A percentile compares a stretch with the other conserved stretches of the same genome.
These are phyloP conservation scores for Myxozyma neglecta DNA, from an alignment of 805 yeast genomes.

Conservation along the genomic window DNA sequence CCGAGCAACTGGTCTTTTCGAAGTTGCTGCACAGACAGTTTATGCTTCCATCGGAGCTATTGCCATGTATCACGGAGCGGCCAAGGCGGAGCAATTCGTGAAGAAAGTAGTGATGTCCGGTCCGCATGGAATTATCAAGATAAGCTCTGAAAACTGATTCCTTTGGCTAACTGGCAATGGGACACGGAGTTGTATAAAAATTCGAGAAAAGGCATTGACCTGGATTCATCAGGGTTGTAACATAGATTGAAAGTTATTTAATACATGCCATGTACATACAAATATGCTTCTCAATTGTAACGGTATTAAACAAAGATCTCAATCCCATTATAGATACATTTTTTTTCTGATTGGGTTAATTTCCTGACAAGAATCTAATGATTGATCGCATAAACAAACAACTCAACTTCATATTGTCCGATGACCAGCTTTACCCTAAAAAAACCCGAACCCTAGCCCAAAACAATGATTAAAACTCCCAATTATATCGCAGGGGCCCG, in stretches of 20 bases:
- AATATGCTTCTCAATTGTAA: too few relatives aligned
- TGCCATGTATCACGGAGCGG: constrained; percentile 59
- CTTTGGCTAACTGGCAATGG: not conserved
- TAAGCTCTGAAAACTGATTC: not conserved
- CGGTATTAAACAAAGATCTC: too few relatives aligned
- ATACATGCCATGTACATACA: constrained; percentile 22
- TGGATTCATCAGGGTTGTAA: constrained; percentile 3
- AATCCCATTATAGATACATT: too few relatives aligned
- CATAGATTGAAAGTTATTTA: constrained; percentile 8
- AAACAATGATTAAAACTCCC: too few relatives aligned
- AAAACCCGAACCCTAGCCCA: too few relatives aligned
- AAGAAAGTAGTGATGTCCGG: constrained; percentile 18
- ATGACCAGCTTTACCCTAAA: too few relatives aligned
- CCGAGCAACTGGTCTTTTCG: constrained; percentile 18
- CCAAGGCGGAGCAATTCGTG: constrained; percentile 53
- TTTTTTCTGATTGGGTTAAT: too few relatives aligned
- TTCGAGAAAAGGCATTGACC: not conserved
- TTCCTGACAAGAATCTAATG: too few relatives aligned
- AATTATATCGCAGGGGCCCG: too few relatives aligned
- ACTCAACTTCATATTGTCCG: too few relatives aligned
- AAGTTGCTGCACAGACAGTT: constrained; percentile 44
- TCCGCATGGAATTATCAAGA: constrained; percentile 17
- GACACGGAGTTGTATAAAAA: not conserved
- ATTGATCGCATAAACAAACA: too few relatives aligned
- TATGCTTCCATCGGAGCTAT: constrained; percentile 71